Evolutionary conservation across 768 basidiomycete species (phyloP), one percentile per base, ranked within the genome.

Genomic region (Suillus bovinus): DNA sequence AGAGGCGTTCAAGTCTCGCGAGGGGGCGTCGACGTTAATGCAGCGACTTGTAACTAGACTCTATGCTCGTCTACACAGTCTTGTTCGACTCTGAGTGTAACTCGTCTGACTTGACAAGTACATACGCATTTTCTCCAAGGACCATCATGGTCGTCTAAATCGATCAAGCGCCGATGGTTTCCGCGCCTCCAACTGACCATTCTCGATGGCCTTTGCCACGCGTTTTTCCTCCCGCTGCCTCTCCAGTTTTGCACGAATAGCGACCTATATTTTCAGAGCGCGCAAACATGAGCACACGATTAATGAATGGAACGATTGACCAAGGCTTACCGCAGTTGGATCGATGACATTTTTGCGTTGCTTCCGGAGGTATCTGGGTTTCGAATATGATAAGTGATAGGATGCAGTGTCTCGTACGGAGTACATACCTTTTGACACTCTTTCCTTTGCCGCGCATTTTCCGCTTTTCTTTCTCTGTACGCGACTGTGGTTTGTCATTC

Each of bases 321-420:
- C 10, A 33, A 52, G 16, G 78, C 84, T 60, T 60, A 92, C 90
- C 27, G 84, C 81, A 27, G 83, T 81, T 27, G 93, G 93, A 72
- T 98, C 95, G 64, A 98, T 85, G 54, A 98, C 92, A 70, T 98
- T 97, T 81, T 96, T 94, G 72, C 93, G 86, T 75, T 96, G 91
- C 79, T 95, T 97, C 69, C 92, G 83, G 64, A 97, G 74, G 73
- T 86, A 91, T 52, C 84, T 85, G 57, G 31, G 16, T 55, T 55
- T 55, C 6, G 16, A 9, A 31, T 17, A 22, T 47, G 58, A 57
- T 17, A 13, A 27, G 38, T n/a, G 34, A 44, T 7, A 49, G 36
- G 14, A 14, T 22, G 20, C 24, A 24, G 10, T 55, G 4, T 55
- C 22, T 10, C 9, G 16, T 24, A 27, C 16, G 0, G 7, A 2